Evolutionary conservation across 2,329 filamentous ascomycete genomes (phyloP).

Genomic region (Karstenula rhodostoma): DNA sequence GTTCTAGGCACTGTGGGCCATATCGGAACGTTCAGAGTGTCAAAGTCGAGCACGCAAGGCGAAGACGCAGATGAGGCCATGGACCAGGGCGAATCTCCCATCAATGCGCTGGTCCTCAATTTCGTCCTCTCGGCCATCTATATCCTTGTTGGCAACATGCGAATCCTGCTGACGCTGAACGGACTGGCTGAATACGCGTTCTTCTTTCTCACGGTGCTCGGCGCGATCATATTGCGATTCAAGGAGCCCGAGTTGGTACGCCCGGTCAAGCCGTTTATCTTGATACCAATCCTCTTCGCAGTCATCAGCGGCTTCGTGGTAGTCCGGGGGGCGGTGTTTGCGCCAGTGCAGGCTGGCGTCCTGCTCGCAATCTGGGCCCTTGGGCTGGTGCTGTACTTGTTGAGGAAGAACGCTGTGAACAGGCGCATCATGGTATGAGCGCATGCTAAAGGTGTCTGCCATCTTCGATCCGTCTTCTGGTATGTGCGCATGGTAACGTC

Average conservation of each 20-base stretch:
- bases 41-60: constrained; percentile 16
- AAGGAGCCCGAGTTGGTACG: constrained; percentile 63
- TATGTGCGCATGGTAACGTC: neutral
- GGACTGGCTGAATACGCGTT: constrained; percentile 62
- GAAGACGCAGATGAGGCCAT: constrained; percentile 31
- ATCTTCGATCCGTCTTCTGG: neutral
- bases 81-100: constrained; percentile 47
- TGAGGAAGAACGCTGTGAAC: constrained; percentile 9
- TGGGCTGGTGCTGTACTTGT: constrained; percentile 27
- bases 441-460: neutral
- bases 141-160: constrained; percentile 69
- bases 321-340: constrained; percentile 45
- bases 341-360: constrained; percentile 41
- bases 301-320: constrained; percentile 60
- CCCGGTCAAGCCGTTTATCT: constrained; percentile 66
- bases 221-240: constrained; percentile 65
- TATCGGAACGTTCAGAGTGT: constrained; percentile 38
- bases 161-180: constrained; percentile 64
- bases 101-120: constrained; percentile 47
- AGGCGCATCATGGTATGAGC: neutral
- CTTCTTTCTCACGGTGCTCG: constrained; percentile 70
- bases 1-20: constrained; percentile 40
- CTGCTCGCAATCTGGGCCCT: constrained; percentile 41
- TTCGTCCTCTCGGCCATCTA: constrained; percentile 60
- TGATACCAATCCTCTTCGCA: constrained; percentile 63